Conservation (phyloP, 352 stramenopile genomes). For the Plasmopara viticola region DNA sequence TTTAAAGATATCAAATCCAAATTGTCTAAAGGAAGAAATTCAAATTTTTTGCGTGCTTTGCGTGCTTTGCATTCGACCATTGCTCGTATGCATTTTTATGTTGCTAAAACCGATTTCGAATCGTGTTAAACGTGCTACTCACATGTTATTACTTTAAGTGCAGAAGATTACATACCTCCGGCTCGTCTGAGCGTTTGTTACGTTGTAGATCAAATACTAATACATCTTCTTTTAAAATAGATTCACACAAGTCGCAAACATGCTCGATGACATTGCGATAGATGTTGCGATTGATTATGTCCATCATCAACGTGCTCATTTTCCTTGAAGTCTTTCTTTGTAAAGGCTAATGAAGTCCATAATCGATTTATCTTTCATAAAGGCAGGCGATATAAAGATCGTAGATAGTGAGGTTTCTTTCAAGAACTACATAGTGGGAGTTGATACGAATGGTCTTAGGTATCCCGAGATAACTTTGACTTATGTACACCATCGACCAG, state of each 20-base stretch:
- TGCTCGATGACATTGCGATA: not conserved
- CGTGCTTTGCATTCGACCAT: too few species aligned
- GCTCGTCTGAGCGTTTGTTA: too few species aligned
- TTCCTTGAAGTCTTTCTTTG: not conserved
- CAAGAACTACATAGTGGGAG: not conserved
- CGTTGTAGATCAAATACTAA: too few species aligned
- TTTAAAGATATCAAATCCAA: too few species aligned
- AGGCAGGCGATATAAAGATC: not conserved
- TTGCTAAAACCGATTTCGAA: too few species aligned
- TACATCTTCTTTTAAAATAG: too few species aligned
- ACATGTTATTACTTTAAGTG: not conserved
- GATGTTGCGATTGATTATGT: not conserved
- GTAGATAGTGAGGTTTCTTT: not conserved
- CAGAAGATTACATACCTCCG: too few species aligned
- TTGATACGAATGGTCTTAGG: not conserved
- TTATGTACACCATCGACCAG: not conserved
- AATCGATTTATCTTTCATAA: not conserved
- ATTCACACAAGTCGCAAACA: too few species aligned
- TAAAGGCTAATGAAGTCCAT: not conserved
- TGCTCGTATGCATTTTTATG: too few species aligned
- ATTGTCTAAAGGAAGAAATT: too few species aligned
- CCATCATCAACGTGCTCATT: not conserved
- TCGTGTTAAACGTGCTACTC: too few species aligned
- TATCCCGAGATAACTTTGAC: not conserved
- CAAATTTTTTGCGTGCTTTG: too few species aligned